Base-by-base conservation (phyloP, 2,329 filamentous ascomycete genomes). In the Cordyceps cateniannulata region DNA sequence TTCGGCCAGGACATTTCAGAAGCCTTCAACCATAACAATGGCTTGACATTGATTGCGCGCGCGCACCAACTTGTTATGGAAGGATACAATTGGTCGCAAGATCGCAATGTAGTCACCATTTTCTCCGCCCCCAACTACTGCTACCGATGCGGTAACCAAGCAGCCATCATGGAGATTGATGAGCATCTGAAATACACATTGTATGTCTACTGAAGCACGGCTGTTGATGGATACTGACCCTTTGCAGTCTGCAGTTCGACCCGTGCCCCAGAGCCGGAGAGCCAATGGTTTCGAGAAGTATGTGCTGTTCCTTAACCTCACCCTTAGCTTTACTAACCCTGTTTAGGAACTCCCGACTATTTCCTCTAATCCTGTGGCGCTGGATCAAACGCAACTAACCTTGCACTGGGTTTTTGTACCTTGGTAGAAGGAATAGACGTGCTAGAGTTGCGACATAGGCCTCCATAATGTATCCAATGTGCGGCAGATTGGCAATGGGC, bases 161-260 rank as follows among this genome's bases (percentile, higher is more conserved):
- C 95, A 61, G 95, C 95, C n/a, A 98, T 99, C 75, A 99, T 99
- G 95, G 95, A 98, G 78, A 99, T 99, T 76, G 95, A 98, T 67
- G 95, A 99, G 79, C 93, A 98, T 76, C 80, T 99, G 73, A 98
- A 99, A 82, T 99, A 98, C 79, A 98, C 95, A 71, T 98, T 99
- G 93, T 97, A 84, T 77, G 92, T 87, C 38, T 32, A 22, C 64
- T 25, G 50, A 56, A 24, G 25, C 10, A 38, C 47, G 14, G 12
- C 22, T 53, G 10, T 24, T 42, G 20, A 47, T 25, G 27, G 52
- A 20, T 61, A 64, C 70, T 76, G 66, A 75, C 64, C 24, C 52
- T 40, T 29, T 62, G 22, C 70, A 99, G 95, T 88, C 80, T 99
- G 77, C 95, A 99, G 87, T 99, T 98, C 76, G 95, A 99, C 73